phyloP scores from a whole-genome alignment of 129 eudicot genomes.

The Glebionis coronaria region DNA sequence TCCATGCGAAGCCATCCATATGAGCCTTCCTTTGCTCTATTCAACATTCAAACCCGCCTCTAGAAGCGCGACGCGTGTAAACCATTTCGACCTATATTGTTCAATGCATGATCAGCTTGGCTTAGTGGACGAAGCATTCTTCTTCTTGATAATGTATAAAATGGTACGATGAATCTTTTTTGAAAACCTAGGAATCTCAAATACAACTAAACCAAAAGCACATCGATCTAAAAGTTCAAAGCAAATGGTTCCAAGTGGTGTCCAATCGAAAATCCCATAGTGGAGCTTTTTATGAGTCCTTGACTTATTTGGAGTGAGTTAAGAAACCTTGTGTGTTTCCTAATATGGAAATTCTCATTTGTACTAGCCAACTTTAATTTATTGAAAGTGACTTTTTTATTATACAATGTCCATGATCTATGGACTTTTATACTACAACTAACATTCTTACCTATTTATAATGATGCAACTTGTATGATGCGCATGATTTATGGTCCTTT shows the following conservation, averaged over 20 bases:
- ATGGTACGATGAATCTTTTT: conserved; percentile 21
- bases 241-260: conserved; percentile 4
- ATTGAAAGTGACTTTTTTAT: conserved; percentile 16
- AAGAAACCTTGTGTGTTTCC: conserved; percentile 26
- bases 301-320: neutral
- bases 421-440: no score
- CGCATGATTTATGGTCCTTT: neutral
- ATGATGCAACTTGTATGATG: conserved; percentile 1
- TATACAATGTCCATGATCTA: conserved; percentile 11
- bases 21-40: neutral
- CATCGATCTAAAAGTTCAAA: conserved; percentile 3
- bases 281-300: conserved; percentile 3
- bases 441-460: neutral
- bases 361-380: neutral
- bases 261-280: conserved; percentile 14
- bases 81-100: conserved; percentile 12
- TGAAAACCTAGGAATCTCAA: conserved; percentile 11
- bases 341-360: conserved; percentile 20
- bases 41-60: conserved; percentile 5
- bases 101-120: neutral
- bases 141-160: conserved; percentile 7
- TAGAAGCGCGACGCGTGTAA: conserved; percentile 4
- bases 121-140: conserved; percentile 29
- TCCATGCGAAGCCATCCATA: conserved; percentile 13
- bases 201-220: conserved; percentile 14